These are phyloP conservation scores for Aspergillus intermedius DNA, from an alignment of 2,329 filamentous ascomycete genomes.

Conservation along the genomic window DNA sequence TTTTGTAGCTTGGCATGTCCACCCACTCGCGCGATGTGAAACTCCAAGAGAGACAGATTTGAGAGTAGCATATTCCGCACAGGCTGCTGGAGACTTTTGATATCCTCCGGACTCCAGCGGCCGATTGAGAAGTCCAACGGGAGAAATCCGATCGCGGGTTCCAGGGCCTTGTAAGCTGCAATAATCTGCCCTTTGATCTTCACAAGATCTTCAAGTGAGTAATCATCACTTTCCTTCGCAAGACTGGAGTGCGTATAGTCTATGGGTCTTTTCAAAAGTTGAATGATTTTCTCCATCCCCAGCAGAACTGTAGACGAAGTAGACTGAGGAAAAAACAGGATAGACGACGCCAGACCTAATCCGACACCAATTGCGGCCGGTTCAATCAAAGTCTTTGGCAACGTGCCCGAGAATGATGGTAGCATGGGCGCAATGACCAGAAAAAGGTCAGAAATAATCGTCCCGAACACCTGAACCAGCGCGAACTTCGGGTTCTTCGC, in stretches of 20 bases:
- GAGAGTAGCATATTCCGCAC: constrained; percentile 32
- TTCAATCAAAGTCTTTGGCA: constrained; percentile 38
- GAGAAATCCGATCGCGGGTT: constrained; percentile 39
- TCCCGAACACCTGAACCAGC: constrained; percentile 42
- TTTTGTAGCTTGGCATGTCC: constrained; percentile 14
- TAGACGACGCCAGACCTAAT: constrained; percentile 38
- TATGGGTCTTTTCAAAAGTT: constrained; percentile 23
- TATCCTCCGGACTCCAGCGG: constrained; percentile 41
- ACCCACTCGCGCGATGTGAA: constrained; percentile 33
- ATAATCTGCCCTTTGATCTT: constrained; percentile 31
- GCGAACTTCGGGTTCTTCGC: constrained; percentile 42
- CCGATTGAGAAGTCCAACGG: constrained; percentile 44
- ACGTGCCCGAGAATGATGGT: constrained; percentile 34
- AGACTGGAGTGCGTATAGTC: constrained; percentile 21
- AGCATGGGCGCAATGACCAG: constrained; percentile 40
- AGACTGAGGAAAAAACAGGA: constrained; percentile 47
- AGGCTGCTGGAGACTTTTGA: constrained; percentile 31
- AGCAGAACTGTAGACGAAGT: constrained; percentile 41
- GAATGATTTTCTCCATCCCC: constrained; percentile 24
- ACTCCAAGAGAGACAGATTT: constrained; percentile 36
- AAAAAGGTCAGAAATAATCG: constrained; percentile 43
- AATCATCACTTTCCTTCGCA: constrained; percentile 6
- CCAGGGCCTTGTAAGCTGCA: constrained; percentile 31
- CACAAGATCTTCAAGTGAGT: constrained; percentile 17
- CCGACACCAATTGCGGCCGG: constrained; percentile 44